Base-by-base conservation (phyloP, 2,329 filamentous ascomycete genomes). In the Trichothecium sympodiale region DNA sequence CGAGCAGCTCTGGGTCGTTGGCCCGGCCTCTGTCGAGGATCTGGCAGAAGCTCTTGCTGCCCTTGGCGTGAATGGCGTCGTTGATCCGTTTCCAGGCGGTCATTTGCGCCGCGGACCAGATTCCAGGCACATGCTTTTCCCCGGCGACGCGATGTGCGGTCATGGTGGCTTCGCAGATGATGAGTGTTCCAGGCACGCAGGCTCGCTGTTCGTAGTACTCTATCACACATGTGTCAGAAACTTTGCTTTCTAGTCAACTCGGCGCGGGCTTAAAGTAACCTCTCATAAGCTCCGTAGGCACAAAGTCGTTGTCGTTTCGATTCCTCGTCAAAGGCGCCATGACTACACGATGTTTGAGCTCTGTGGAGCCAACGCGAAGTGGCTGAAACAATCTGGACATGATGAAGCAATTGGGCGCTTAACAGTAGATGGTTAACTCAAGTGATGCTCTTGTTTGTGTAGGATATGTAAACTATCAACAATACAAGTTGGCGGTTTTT, bases 41-140 rank as follows among this genome's bases (percentile, higher is more conserved):
- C 53, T 83, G 78, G 14, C 65, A 50, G 52, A 67, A 80, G 40
- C 78, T 73, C 45, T 63, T 69, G 28, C 63, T 65, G 29, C 73
- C 73, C 43, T 74, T 71, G 20, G 61, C 62, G 54, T 83, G 78
- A 2, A 82, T 75, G 2, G 67, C 71, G 33, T 72, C 65, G 2
- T 70, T 74, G 26, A 82, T 57, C 37, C 62, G 57, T 14, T 65
- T 69, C 78, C 77, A 83, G 0, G 61, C 69, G 1, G 61, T 60
- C 31, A 73, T 60, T 43, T 80, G 74, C 17, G 57, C 62, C 1
- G 63, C 52, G 30, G 54, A 67, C 44, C 62, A 77, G 45, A 82
- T 69, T 1, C 73, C 75, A 0, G 78, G 75, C 0, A 67, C 64
- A 31, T 42, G 25, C 12, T 13, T 26, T 20, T 62, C 50, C 57